Evolutionary conservation across 2,329 filamentous ascomycete species (phyloP).

Genomic region (Elsinoe australis): DNA sequence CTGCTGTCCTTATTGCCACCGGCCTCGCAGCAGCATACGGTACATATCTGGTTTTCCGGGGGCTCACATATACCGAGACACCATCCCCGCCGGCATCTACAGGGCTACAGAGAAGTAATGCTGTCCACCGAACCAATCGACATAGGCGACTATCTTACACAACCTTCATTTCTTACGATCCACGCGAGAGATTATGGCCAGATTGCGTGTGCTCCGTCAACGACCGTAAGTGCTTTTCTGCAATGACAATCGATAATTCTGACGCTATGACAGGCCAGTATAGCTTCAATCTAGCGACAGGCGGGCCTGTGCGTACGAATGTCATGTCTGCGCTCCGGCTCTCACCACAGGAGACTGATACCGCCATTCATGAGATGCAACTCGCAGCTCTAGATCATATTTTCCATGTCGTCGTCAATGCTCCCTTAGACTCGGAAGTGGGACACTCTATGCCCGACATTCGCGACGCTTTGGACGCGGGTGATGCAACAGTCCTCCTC

Average conservation of each 20-base stretch:
- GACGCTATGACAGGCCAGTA: conserved; percentile 15
- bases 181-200: neutral
- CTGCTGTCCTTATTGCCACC: conserved; percentile 51
- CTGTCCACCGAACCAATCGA: conserved; percentile 45
- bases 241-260: conserved; percentile 15
- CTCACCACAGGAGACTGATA: neutral
- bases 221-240: conserved; percentile 18
- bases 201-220: conserved; percentile 4
- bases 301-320: conserved; percentile 11
- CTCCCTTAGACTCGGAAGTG: neutral
- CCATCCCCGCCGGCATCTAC: conserved; percentile 26
- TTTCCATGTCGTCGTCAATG: conserved; percentile 8
- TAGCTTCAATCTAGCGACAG: conserved; percentile 14
- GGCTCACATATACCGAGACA: conserved; percentile 29
- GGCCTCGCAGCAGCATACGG: conserved; percentile 50
- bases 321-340: conserved; percentile 15
- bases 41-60: conserved; percentile 50
- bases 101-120: conserved; percentile 57
- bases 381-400: conserved; percentile 14
- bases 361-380: conserved; percentile 15
- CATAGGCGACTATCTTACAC: conserved; percentile 4
- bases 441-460: conserved; percentile 10
- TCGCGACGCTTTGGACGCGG: conserved; percentile 1
- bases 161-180: conserved; percentile 7
- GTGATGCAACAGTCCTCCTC: neutral